Evolutionary conservation across 768 basidiomycete genomes (phyloP), one percentile per base, ranked within the genome.

Genomic region (Nidularia pulvinata): DNA sequence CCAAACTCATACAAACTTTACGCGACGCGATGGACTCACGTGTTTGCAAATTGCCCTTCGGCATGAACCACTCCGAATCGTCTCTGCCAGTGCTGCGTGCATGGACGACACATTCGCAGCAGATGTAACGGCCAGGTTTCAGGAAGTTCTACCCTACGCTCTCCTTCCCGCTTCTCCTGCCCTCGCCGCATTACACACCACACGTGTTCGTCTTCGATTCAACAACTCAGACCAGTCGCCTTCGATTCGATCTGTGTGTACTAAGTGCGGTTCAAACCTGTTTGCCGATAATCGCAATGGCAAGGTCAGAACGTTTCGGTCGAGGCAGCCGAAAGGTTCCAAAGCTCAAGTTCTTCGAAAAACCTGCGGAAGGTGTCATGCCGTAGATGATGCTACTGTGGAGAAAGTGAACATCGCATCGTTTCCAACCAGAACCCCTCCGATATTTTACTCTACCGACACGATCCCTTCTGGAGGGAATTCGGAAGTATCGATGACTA

Each of bases 121-220:
- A 16, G 16, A 50, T 16, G 55, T 72, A 14, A 77, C 82, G 1
- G 49, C 66, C 50, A 77, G 71, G 59, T 83, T 82, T 57, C 75
- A 77, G 55, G 67, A 74, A 39, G 67, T 76, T 10, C 61, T 89
- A 14, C 74, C 87, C 13, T 73, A 68, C 57, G 63, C 71, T 14
- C 67, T 90, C 50, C 72, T 81, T 30, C 56, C 79, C 3, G 59
- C 80, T 36, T 84, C 86, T 2, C 77, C 85, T 7, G 47, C 73
- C 34, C 79, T 91, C 47, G 80, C 89, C 11, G 87, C 89, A 37
- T 71, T 87, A 32, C 88, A 91, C 62, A 66, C 77, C 0, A 61
- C 19, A 19, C 19, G 19, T 19, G 19, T 19, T 19, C 19, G 19
- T 19, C 19, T 19, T 19, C 19, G 19, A 19, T 19, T 19, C 19